Evolutionary conservation across 495 filamentous ascomycete genomes (phyloP), one percentile per base, ranked within the genome.

Genomic region (Bacidia rubella): DNA sequence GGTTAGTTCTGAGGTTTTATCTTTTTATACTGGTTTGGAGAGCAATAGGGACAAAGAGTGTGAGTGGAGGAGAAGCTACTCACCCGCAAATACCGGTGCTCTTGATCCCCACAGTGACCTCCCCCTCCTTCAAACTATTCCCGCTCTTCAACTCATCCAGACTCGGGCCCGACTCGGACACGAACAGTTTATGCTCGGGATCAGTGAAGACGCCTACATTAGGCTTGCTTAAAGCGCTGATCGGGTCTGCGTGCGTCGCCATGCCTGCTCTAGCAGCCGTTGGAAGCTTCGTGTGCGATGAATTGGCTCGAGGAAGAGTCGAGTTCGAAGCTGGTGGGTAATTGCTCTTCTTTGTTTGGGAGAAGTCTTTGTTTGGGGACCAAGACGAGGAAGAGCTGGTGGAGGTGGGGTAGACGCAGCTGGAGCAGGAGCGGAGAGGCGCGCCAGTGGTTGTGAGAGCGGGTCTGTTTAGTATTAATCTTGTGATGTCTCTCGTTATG

Each of bases 181-280:
- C 80, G 86, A 90, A 97, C 48, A 97, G 73, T 57, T 95, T 85
- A 63, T 97, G 90, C 24, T 78, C 74, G 25, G 90, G 87, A 68
- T 95, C 93, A 47, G 90, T 97, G 74, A 83, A 97, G 48, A 95
- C 88, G 59, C 86, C 90, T 60, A 97, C 90, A 69, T 95, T 97
- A 52, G 86, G 64, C 74, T 93, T 94, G 25, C 48, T 56, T 29
- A 62, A 38, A 1, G 57, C 50, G 2, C 54, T 50, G 21, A 54
- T 50, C n/a, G 54, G 52, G 24, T 54, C 53, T 19, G 56, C 56
- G 47, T 55, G 54, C 5, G 47, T 46, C 17, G 56, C 56, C 35
- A 44, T 48, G 43, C 47, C 47, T 4, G 47, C 47, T 51, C 47
- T 41, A 44, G 55, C 40, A 41, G 44, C 24, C 47, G 52, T 11